phyloP scores from a whole-genome alignment of 345 rosid genomes.

The Brassica juncea region DNA sequence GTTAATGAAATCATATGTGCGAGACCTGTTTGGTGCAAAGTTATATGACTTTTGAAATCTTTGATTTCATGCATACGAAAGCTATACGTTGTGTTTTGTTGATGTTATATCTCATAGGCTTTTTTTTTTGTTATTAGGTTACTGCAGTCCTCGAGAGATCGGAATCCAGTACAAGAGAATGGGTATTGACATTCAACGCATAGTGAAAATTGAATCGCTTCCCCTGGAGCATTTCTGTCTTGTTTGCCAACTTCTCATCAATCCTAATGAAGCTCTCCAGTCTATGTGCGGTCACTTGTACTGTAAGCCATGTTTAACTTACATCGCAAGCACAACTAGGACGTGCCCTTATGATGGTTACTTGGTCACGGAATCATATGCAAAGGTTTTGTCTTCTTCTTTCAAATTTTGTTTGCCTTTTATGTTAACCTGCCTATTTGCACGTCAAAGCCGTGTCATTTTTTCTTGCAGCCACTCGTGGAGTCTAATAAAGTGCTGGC shows the following conservation, averaged over 20 bases:
- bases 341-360: constrained; percentile 85
- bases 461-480: constrained; percentile 52
- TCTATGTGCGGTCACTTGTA: constrained; percentile 80
- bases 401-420: neutral
- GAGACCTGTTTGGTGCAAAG: neutral
- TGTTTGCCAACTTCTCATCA: constrained; percentile 67
- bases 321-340: constrained; percentile 58
- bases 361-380: constrained; percentile 76
- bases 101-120: neutral
- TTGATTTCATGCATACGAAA: neutral
- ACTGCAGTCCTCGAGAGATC: constrained; percentile 44
- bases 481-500: constrained; percentile 66
- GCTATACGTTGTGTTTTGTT: neutral
- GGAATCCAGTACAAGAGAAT: constrained; percentile 36
- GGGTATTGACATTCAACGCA: constrained; percentile 66
- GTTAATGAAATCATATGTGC: neutral
- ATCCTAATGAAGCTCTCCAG: constrained; percentile 80
- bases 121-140: constrained; percentile 1
- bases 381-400: constrained; percentile 50
- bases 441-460: neutral
- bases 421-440: neutral
- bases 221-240: constrained; percentile 81
- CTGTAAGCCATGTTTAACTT: constrained; percentile 73
- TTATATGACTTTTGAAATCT: neutral
- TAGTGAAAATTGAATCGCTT: constrained; percentile 65